Evolutionary conservation across 257 asterid genomes (phyloP).

Genomic region (Gynochthodes officinalis): DNA sequence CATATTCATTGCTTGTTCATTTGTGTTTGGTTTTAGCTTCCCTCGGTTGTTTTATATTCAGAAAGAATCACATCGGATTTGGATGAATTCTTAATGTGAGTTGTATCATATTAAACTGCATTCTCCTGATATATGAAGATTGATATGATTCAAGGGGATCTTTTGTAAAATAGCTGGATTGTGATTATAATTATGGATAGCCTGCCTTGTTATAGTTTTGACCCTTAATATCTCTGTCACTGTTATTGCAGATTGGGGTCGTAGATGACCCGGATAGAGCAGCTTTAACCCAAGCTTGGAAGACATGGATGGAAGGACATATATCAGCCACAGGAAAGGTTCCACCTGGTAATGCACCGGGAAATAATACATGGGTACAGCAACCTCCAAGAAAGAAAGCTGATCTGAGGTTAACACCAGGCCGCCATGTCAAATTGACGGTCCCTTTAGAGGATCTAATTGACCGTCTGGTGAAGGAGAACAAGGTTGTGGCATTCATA

Average conservation of each 20-base stretch:
- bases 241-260: constrained; percentile 50
- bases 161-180: neutral
- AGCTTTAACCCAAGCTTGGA: constrained; percentile 80
- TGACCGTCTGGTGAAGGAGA: constrained; percentile 80
- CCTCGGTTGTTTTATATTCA: neutral
- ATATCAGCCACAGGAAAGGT: constrained; percentile 74
- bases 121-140: neutral
- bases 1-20: neutral
- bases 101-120: neutral
- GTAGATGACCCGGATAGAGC: constrained; percentile 68
- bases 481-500: constrained; percentile 85
- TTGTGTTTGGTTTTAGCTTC: neutral
- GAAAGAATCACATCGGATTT: neutral
- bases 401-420: constrained; percentile 85
- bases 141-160: neutral
- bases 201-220: neutral
- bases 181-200: neutral
- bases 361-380: constrained; percentile 75
- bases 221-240: neutral
- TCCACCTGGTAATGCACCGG: constrained; percentile 88
- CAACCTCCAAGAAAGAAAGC: constrained; percentile 72
- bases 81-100: neutral
- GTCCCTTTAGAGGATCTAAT: constrained; percentile 74
- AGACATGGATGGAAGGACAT: constrained; percentile 94
- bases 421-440: constrained; percentile 69